Percentiles rank a stretch among this genome's conserved stretches.
phyloP scores from a whole-genome alignment of 305 asterid genomes.

The Rubia peregrina region DNA sequence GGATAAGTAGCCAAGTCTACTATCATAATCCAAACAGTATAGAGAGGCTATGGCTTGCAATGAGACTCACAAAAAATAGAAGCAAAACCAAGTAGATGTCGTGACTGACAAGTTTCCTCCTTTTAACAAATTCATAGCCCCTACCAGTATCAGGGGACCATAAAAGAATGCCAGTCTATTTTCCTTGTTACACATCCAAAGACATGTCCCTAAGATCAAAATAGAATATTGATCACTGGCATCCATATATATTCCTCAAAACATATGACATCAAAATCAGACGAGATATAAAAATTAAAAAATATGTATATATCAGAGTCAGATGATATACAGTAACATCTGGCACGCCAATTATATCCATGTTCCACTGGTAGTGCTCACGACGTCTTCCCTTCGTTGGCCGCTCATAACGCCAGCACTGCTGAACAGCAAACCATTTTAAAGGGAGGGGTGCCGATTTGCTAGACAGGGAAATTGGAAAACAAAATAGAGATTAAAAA shows the following conservation, averaged over 20 bases:
- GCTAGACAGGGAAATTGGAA: conserved; percentile 71
- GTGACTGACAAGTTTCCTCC: background rate
- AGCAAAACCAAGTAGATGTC: background rate
- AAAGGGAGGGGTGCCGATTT: conserved; percentile 87
- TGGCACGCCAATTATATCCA: conserved; percentile 93
- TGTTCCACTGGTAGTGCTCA: conserved; percentile 98
- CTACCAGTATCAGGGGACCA: background rate
- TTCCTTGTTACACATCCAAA: too few species aligned
- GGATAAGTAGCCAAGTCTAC: background rate
- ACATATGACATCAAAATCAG: background rate
- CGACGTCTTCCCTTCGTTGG: conserved; percentile 97
- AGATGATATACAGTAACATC: conserved; percentile 55
- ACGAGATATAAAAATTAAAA: background rate
- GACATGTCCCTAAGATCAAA: background rate
- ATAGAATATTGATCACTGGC: background rate
- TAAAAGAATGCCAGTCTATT: too few species aligned
- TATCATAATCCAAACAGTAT: background rate
- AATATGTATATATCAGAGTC: conserved; percentile 7
- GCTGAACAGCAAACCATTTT: conserved; percentile 98
- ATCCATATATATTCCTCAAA: background rate
- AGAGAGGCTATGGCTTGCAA: too few species aligned
- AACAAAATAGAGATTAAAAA: conserved; percentile 46
- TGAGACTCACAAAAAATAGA: too few species aligned
- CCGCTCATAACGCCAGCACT: conserved; percentile 98
- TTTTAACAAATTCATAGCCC: background rate